A percentile compares a stretch with the other conserved stretches of the same genome.
Evolutionary conservation across 192 early-diverging fungal species (phyloP).

Genomic region (Chytriomyces sp.): DNA sequence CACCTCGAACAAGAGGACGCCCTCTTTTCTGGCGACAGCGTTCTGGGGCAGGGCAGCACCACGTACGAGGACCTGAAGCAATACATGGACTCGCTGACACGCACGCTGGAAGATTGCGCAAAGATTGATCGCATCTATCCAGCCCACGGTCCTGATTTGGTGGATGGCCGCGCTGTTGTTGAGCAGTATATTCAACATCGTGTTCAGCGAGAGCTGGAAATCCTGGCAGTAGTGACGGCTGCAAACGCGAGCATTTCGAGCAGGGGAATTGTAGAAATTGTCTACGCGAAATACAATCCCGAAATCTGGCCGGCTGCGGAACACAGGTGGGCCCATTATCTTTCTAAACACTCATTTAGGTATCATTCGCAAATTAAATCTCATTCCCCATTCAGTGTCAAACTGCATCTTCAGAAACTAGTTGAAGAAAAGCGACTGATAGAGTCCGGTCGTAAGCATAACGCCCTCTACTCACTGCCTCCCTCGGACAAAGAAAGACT

Average conservation of each 20-base stretch:
- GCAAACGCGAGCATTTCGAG: not conserved
- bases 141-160: conserved; percentile 81
- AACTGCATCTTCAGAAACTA: conserved; percentile 25
- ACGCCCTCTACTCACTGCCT: no score
- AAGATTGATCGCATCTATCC: conserved; percentile 58
- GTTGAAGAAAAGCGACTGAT: conserved; percentile 11
- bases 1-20: conserved; percentile 68
- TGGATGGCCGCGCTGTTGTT: conserved; percentile 67
- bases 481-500: no score
- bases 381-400: not conserved
- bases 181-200: conserved; percentile 82
- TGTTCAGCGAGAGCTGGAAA: conserved; percentile 73
- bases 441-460: no score
- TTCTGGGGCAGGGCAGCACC: conserved; percentile 83
- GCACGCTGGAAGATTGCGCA: conserved; percentile 50
- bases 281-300: conserved; percentile 12
- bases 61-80: conserved; percentile 74
- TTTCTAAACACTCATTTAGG: not conserved
- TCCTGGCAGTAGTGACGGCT: conserved; percentile 40
- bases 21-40: conserved; percentile 80
- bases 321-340: conserved; percentile 5
- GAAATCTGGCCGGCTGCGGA: conserved; percentile 27
- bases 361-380: not conserved
- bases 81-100: conserved; percentile 72
- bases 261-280: conserved; percentile 18